Conservation (phyloP, 1,284 basidiomycete species). For the Leccinum griseonigrum region DNA sequence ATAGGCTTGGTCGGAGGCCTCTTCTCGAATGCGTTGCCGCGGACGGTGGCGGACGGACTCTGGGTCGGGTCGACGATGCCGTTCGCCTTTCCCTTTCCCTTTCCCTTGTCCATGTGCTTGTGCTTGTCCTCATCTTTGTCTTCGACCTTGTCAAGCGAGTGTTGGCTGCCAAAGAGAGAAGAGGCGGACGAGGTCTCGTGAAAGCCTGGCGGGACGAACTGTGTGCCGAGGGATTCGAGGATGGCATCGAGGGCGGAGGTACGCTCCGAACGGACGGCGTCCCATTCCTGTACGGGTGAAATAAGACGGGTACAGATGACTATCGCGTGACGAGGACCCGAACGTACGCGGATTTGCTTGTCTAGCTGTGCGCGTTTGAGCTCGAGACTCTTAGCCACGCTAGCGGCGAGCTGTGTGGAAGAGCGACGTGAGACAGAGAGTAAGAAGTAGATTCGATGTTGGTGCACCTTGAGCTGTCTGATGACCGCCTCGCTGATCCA, state of each 20-base stretch:
- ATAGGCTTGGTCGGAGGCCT: conserved; percentile 30
- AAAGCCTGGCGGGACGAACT: conserved; percentile 73
- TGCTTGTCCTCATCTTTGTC: background rate
- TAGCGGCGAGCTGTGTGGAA: conserved; percentile 56
- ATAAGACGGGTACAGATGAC: background rate
- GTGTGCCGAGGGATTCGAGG: conserved; percentile 66
- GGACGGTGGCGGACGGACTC: conserved; percentile 52
- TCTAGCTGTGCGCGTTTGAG: conserved; percentile 60
- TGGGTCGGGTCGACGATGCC: conserved; percentile 26
- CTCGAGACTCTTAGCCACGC: conserved; percentile 69
- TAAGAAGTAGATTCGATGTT: background rate
- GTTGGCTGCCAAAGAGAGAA: conserved; percentile 73
- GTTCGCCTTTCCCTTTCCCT: conserved; percentile 16
- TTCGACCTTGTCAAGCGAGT: conserved; percentile 45
- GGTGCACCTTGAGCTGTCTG: conserved; percentile 69
- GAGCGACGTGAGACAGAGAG: background rate
- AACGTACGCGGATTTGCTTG: conserved; percentile 58
- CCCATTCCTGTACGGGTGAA: conserved; percentile 62
- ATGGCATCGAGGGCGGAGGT: conserved; percentile 61
- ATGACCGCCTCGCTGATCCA: conserved; percentile 72
- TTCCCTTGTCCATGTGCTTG: too few species aligned
- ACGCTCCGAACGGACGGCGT: conserved; percentile 54
- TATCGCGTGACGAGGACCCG: conserved; percentile 3
- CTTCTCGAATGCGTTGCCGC: conserved; percentile 28
- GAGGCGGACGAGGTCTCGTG: conserved; percentile 63